These are phyloP conservation scores for Lactarius vividus DNA, from an alignment of 768 basidiomycete species.

Conservation along the genomic window DNA sequence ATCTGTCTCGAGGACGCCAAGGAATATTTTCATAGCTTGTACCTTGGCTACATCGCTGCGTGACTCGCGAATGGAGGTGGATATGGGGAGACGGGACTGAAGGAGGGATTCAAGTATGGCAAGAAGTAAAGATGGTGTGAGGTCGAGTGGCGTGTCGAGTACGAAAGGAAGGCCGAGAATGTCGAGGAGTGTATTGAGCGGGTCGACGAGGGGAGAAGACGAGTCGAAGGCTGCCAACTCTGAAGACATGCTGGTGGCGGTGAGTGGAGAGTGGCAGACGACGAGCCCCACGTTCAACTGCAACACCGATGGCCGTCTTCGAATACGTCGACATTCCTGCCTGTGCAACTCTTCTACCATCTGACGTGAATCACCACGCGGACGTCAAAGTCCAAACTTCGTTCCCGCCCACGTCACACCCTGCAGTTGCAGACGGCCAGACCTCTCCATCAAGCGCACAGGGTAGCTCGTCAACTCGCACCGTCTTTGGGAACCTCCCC, in stretches of 20 bases:
- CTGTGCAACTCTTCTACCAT: slow-evolving; percentile 17
- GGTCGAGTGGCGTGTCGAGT: slow-evolving; percentile 44
- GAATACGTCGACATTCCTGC: slow-evolving; percentile 27
- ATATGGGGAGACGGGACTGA: slow-evolving; percentile 49
- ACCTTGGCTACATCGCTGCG: slow-evolving; percentile 43
- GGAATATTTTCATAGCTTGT: slow-evolving; percentile 69
- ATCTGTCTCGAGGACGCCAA: slow-evolving; percentile 70
- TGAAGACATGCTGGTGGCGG: slow-evolving; percentile 14
- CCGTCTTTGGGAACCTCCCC: slow-evolving; percentile 26
- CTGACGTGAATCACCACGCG: background rate
- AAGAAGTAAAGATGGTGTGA: slow-evolving; percentile 70
- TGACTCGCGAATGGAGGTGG: slow-evolving; percentile 37
- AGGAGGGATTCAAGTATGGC: slow-evolving; percentile 67
- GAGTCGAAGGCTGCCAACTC: slow-evolving; percentile 19
- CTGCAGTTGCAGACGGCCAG: slow-evolving; percentile 5
- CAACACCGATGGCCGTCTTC: slow-evolving; percentile 15
- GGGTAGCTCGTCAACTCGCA: slow-evolving; percentile 11
- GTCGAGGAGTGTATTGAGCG: slow-evolving; percentile 35
- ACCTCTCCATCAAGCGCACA: background rate
- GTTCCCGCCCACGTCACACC: background rate
- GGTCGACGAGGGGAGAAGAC: slow-evolving; percentile 23
- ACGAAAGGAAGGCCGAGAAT: slow-evolving; percentile 35
- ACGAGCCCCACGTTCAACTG: background rate
- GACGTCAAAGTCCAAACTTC: slow-evolving; percentile 13
- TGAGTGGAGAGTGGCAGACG: background rate